Base-by-base conservation (phyloP, 108 stramenopile species). In the Aureococcus anophagefferens region DNA sequence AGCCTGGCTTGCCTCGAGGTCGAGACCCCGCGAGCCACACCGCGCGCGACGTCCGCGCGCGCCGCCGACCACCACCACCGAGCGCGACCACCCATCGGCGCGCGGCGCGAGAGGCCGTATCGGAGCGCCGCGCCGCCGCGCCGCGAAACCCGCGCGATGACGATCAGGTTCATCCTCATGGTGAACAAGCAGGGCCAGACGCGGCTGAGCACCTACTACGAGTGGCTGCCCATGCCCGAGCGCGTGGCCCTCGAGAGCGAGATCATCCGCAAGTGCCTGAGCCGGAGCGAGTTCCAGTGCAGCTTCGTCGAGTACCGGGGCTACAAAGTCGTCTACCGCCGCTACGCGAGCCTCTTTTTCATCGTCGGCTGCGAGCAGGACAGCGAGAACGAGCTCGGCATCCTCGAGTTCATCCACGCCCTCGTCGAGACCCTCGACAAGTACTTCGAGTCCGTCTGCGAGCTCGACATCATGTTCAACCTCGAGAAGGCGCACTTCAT, bases 401-500 rank as follows among this genome's bases (percentile, higher is more conserved):
- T 94, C 73, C 79, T 97, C 69, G 96, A 97, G 84, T 94, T 94
- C 72, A 94, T 97, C 75, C 96, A 97, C 82, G 81, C 81, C 44
- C 84, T 94, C 33, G 96, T 94, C 31, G 93, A 93, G 77, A 92
- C 91, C 29, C 46, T 70, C n/a, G 59, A 30, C n/a, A 74, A 62
- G 64, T 74, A 74, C 71, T 77, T 77, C 46, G 72, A 86, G 29
- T 82, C 80, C 15, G 89, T 91, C 77, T 93, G 92, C 71, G 92
- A 94, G 75, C 85, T 97, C 64, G 96, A 97, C 79, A 94, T 97
- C 69, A 97, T 97, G 93, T 97, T 94, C 79, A 93, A 94, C 73
- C 68, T 97, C 69, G 93, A 97, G 77, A 88, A 94, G 74, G 94
- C 94, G 3, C 93, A 97, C 74, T 97, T 95, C 77, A 78, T 97